These are phyloP conservation scores for Aphanomyces cochlioides DNA, from an alignment of 352 stramenopile species.

Conservation along the genomic window DNA sequence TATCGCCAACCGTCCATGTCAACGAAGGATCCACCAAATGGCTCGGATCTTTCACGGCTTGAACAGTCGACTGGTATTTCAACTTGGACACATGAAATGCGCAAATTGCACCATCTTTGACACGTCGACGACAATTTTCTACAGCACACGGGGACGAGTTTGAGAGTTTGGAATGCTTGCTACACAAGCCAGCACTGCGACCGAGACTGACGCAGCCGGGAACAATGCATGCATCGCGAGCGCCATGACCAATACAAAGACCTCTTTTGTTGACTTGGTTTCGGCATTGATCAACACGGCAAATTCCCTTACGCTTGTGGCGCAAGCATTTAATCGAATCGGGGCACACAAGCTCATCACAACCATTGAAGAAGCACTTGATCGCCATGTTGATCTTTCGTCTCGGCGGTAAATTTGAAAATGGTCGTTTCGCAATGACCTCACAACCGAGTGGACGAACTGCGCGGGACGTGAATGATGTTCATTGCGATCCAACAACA, in stretches of 20 bases:
- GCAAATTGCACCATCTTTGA: not conserved
- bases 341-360: not conserved
- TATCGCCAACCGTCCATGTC: not conserved
- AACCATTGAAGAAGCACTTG: slow-evolving; percentile 25
- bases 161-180: not conserved
- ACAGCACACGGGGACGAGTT: not conserved
- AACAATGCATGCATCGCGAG: not conserved
- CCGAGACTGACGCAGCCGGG: slow-evolving; percentile 12
- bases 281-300: not conserved
- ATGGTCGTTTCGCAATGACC: not conserved
- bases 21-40: not conserved
- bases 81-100: not conserved
- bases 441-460: not conserved
- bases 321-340: slow-evolving; percentile 3
- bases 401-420: not conserved
- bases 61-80: not conserved
- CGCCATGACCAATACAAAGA: slow-evolving; percentile 8
- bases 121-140: not conserved
- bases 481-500: not conserved
- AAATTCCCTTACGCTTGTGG: slow-evolving; percentile 11
- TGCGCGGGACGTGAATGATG: not conserved
- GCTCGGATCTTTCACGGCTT: not conserved
- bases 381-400: not conserved
- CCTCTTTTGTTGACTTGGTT: slow-evolving; percentile 11
- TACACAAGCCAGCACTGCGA: slow-evolving; percentile 20